Evolutionary conservation across 169 alveolate genomes (phyloP), one percentile per base, ranked within the genome.

Genomic region (Theileria orientalis): DNA sequence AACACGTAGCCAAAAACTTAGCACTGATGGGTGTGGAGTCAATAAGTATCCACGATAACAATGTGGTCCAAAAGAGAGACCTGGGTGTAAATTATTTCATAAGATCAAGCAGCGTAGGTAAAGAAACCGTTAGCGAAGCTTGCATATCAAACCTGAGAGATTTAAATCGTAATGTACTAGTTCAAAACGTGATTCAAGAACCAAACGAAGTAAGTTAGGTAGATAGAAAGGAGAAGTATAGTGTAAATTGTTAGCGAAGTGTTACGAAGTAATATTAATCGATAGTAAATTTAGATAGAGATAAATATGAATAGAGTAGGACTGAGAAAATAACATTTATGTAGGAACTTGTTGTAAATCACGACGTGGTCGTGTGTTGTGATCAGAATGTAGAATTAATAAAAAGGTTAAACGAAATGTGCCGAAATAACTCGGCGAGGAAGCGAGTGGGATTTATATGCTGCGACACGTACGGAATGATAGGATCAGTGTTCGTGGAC

Each of bases 401-500:
- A 13, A 72, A 76, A 62, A 78, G 68, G 30, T 61, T 90, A 37
- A 90, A 87, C 73, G 74, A 72, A 56, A 56, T 63, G 40, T 85
- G 93, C 71, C 78, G 96, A 33, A 62, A 63, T 8, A 78, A 84
- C 71, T 32, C 52, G 6, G 16, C n/a, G 27, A 44, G 41, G 6
- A 91, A 90, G 44, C 85, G 85, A 16, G 87, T 86, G 30, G 97
- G 97, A 21, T 94, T 94, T 76, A 90, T 94, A 56, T 79, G 83
- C 30, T 70, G 95, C 32, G 92, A 91, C 33, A 70, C 88, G 7
- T 87, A 92, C 49, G 99, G 99, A 9, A 91, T 96, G 79, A 93
- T 95, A 27, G 99, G 98, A n/a, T 94, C 94, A 46, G 90, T 96
- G 57, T 98, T 98, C 83, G 98, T 95, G 32, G 99, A 98, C 83